Evolutionary conservation across 768 basidiomycete species (phyloP).

Genomic region (Roridomyces roridus): DNA sequence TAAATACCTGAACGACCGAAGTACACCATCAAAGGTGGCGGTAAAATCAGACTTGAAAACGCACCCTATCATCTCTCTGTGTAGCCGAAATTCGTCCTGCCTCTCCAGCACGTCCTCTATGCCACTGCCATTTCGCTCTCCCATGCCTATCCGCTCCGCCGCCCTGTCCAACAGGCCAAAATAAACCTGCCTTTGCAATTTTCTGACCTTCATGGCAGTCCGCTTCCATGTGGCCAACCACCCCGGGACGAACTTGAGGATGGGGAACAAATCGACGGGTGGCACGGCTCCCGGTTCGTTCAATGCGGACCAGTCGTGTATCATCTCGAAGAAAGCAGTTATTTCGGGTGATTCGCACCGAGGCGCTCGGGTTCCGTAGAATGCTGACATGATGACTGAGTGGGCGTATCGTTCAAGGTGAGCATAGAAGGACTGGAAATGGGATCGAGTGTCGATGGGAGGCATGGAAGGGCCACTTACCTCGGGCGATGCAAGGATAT

Average conservation of each 20-base stretch:
- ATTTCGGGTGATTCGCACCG: slow-evolving; percentile 27
- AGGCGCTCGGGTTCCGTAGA: slow-evolving; percentile 38
- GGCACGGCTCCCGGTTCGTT: slow-evolving; percentile 38
- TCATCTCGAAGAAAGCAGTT: slow-evolving; percentile 30
- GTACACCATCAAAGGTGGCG: slow-evolving; percentile 35
- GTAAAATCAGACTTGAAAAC: not conserved
- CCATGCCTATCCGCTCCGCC: slow-evolving; percentile 31
- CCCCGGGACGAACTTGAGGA: slow-evolving; percentile 37
- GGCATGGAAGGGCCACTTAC: not conserved
- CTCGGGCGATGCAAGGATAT: slow-evolving; percentile 14
- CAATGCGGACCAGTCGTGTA: slow-evolving; percentile 30
- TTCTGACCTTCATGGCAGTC: slow-evolving; percentile 24
- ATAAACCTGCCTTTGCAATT: slow-evolving; percentile 33
- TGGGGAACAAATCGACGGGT: slow-evolving; percentile 39
- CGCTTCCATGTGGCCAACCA: slow-evolving; percentile 40
- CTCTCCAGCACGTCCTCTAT: slow-evolving; percentile 37
- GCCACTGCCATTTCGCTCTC: slow-evolving; percentile 32
- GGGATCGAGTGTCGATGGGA: too few relatives aligned
- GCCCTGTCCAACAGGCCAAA: slow-evolving; percentile 30
- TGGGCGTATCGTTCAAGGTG: slow-evolving; percentile 34
- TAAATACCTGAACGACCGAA: too few relatives aligned
- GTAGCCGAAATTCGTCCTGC: not conserved
- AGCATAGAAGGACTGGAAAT: slow-evolving; percentile 31
- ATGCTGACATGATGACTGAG: slow-evolving; percentile 34
- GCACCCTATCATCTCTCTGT: not conserved